phyloP scores from a whole-genome alignment of 1,284 basidiomycete species.

The Ganoderma leucocontextum region DNA sequence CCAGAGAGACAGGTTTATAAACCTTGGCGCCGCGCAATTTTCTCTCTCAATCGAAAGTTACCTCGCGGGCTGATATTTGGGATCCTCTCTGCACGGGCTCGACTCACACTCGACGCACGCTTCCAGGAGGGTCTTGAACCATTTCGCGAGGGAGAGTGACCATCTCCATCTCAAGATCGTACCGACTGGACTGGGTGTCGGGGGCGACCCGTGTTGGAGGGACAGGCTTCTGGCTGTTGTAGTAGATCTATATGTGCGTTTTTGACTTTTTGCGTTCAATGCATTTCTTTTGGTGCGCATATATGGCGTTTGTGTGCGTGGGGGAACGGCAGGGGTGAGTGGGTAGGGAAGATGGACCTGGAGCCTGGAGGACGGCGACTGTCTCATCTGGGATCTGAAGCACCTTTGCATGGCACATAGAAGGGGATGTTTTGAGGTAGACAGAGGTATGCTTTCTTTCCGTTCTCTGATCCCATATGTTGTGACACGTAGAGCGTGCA shows the following conservation, averaged over 20 bases:
- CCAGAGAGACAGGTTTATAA: conserved; percentile 13
- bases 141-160: conserved; percentile 54
- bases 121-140: conserved; percentile 57
- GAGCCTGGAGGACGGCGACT: not conserved
- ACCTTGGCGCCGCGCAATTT: not conserved
- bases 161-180: conserved; percentile 58
- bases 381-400: not conserved
- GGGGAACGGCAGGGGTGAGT: no score
- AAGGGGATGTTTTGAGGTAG: no score
- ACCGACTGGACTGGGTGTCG: conserved; percentile 45
- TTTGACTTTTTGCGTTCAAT: not conserved
- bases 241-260: not conserved
- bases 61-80: conserved; percentile 77
- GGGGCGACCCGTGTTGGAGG: conserved; percentile 66
- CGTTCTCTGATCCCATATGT: no score
- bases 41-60: conserved; percentile 62
- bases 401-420: not conserved
- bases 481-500: not conserved
- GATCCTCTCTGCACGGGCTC: conserved; percentile 47
- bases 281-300: not conserved
- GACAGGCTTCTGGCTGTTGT: conserved; percentile 41
- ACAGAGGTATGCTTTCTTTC: not conserved
- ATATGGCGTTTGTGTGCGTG: not conserved
- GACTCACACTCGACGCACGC: conserved; percentile 32
- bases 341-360: not conserved